phyloP scores from a whole-genome alignment of 164 flowering plant genomes.

The Tetrastigma voinierianum region DNA sequence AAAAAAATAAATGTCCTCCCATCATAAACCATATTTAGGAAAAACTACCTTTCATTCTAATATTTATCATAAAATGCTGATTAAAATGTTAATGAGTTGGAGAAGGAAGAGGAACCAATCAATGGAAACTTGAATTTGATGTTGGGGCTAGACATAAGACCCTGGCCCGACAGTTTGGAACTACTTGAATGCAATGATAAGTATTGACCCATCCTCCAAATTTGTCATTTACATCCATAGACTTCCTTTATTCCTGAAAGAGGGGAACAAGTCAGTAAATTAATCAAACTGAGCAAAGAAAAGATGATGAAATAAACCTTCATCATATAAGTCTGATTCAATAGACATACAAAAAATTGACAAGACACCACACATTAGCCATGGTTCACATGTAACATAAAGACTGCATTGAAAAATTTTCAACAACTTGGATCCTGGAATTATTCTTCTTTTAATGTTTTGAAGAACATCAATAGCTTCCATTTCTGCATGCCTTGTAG shows the following conservation, averaged over 20 bases:
- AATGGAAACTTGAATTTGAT: background rate
- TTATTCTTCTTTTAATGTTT: conserved; percentile 61
- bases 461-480: background rate
- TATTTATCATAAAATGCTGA: no score
- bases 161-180: conserved; percentile 31
- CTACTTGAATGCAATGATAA: conserved; percentile 63
- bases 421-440: conserved; percentile 53
- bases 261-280: background rate
- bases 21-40: no score
- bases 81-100: no score
- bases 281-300: background rate
- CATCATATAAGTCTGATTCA: background rate
- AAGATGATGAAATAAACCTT: background rate
- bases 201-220: conserved; percentile 96
- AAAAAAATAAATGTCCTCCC: no score
- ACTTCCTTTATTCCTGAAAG: conserved; percentile 74
- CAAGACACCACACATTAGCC: conserved; percentile 95
- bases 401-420: conserved; percentile 63
- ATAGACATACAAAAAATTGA: conserved; percentile 65
- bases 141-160: conserved; percentile 21
- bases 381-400: conserved; percentile 98
- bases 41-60: no score
- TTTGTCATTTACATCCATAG: conserved; percentile 89
- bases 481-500: no score
- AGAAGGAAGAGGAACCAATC: background rate